Base-by-base conservation (phyloP, 78 protist genomes). In the Dictyostelium discoideum region DNA sequence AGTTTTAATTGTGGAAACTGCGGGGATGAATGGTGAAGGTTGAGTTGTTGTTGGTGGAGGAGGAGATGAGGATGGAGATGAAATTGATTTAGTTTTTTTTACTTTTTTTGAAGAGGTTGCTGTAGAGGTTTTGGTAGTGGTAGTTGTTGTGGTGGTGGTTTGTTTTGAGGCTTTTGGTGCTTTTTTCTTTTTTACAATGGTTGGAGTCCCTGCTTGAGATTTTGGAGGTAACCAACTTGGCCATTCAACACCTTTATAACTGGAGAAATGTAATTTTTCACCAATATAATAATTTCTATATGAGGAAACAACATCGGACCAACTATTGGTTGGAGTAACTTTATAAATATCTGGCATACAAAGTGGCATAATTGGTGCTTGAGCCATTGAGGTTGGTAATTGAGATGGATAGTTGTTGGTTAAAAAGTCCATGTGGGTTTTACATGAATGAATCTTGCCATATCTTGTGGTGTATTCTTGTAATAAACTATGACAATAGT, bases 141-240 rank as follows among this genome's bases (percentile, higher is more conserved):
- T 1, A 14, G 26, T 60, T 4, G 73, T 67, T 67, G 73, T 63
- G 22, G 73, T 63, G 29, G 65, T 16, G 13, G 22, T 77, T 77
- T 16, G 14, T 77, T 77, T 77, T 26, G n/a, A 32, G 20, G 50
- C 10, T 18, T 37, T 78, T 76, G 77, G 77, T 4, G 24, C 20
- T 37, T 50, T 82, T 29, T 48, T 82, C 22, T 82, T 82, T 3
- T n/a, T 54, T 29, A 29, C 72, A 40, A 29, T 32, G 1, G 65
- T 20, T 50, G 86, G 86, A 20, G 26, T 60, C 2, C 69, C 69
- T 5, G 69, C 69, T 60, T 60, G 69, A 60, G 69, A 60, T 50
- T 50, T 44, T 16, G 86, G 86, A 11, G 87, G 87, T 39, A 89
- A 57, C 92, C 92, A 86, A 20, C 50, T 40, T 32, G 92, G 92